Evolutionary conservation across 495 filamentous ascomycete genomes (phyloP).

Genomic region (Parmelia sp.): DNA sequence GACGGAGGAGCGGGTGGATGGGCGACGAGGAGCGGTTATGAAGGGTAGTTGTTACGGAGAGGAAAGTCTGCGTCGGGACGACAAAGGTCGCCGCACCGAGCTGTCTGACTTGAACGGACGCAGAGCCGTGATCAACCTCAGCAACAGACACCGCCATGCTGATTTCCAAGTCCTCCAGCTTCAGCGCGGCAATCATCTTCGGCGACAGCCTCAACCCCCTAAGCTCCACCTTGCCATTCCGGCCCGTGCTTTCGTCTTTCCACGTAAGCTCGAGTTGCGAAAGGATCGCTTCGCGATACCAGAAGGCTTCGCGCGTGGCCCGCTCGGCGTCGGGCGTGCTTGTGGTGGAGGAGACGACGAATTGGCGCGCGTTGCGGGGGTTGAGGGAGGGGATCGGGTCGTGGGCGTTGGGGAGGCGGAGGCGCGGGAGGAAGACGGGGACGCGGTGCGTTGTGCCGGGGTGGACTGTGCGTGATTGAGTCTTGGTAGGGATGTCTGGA

Average conservation of each 20-base stretch:
- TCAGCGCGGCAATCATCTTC: slow-evolving; percentile 77
- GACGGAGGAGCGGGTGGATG: slow-evolving; percentile 64
- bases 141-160: slow-evolving; percentile 47
- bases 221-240: slow-evolving; percentile 67
- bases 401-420: slow-evolving; percentile 70
- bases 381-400: slow-evolving; percentile 76
- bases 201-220: slow-evolving; percentile 63
- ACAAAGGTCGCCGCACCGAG: slow-evolving; percentile 45
- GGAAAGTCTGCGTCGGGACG: slow-evolving; percentile 63
- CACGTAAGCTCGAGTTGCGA: slow-evolving; percentile 64
- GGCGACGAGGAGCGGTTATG: slow-evolving; percentile 64
- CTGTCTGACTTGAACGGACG: slow-evolving; percentile 33
- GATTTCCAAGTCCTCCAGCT: slow-evolving; percentile 72
- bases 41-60: slow-evolving; percentile 60
- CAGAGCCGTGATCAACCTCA: slow-evolving; percentile 14
- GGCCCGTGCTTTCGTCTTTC: slow-evolving; percentile 52
- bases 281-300: slow-evolving; percentile 83
- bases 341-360: slow-evolving; percentile 68
- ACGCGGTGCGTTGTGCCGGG: slow-evolving; percentile 75
- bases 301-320: slow-evolving; percentile 76
- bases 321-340: slow-evolving; percentile 73
- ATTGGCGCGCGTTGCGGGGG: slow-evolving; percentile 67
- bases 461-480: slow-evolving; percentile 45
- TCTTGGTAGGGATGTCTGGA: slow-evolving; percentile 12
- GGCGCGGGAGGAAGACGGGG: slow-evolving; percentile 66